Evolutionary conservation across 139 green algal species (phyloP), one percentile per base, ranked within the genome.

Genomic region (Micromonas pusilla): DNA sequence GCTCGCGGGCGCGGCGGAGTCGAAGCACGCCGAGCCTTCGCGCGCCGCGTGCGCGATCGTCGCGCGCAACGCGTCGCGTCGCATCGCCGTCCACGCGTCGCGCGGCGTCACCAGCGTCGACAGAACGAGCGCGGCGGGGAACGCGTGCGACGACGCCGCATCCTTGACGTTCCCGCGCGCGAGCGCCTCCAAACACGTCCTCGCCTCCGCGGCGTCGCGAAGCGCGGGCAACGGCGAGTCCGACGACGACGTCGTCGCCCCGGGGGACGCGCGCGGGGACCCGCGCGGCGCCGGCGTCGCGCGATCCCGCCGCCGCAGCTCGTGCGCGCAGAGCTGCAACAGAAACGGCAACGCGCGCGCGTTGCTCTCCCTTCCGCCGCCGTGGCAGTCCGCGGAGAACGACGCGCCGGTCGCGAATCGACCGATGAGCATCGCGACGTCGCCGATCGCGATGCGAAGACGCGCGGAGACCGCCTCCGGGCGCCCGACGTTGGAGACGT

Each of bases 351-450:
- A 68, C 66, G 91, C 67, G n/a, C 67, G 66, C 21, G 77, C 78
- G 76, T 92, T 92, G 53, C 76, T 86, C 38, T 86, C 79, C 23
- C 54, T 52, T 4, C 86, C 86, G 9, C 88, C 88, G 25, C 88
- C 88, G 5, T 86, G 68, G 26, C 76, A 81, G 34, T 92, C 86
- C 1, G 53, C 66, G 52, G 70, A 85, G 68, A 92, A 89, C 9
- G 81, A 86, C 26, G 76, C 54, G 6, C 70, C 62, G 3, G 66
- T 78, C 1, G 85, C 87, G 36, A 90, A 89, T 45, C 86, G 76
- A 26, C 78, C 68, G 38, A 92, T 37, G 57, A 92, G 76, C 38
- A 71, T 64, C 0, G 81, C 85, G 2, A 88, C 2, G 70, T 90
- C 86, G 1, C 68, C 68, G 20, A 90, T 20, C 23, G 65, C 53